A percentile compares a stretch with the other conserved stretches of the same genome.
phyloP scores from a whole-genome alignment of 768 basidiomycete genomes.

The Boletellus ananiceps region DNA sequence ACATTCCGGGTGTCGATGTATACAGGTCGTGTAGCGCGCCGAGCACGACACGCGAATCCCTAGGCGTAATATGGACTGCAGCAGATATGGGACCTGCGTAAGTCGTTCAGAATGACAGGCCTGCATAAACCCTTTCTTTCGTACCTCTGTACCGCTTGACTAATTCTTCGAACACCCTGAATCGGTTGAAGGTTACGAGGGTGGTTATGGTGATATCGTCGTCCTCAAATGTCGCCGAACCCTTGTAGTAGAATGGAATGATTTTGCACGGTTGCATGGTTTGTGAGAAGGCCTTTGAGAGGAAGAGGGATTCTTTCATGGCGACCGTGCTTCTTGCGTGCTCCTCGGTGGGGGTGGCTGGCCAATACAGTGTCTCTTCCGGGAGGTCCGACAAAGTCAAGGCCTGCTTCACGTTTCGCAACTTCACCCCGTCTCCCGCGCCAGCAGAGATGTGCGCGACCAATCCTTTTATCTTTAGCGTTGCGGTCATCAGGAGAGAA shows the following conservation, averaged over 20 bases:
- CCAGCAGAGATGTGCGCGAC: not conserved
- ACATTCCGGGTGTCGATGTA: slow-evolving; percentile 59
- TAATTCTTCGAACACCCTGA: slow-evolving; percentile 66
- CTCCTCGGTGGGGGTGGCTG: not conserved
- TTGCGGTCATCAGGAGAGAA: slow-evolving; percentile 15
- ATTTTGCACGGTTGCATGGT: slow-evolving; percentile 72
- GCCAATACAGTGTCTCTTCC: slow-evolving; percentile 24
- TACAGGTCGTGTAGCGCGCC: slow-evolving; percentile 64
- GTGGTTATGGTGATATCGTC: slow-evolving; percentile 85
- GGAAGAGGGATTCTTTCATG: slow-evolving; percentile 47
- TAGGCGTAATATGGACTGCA: slow-evolving; percentile 62
- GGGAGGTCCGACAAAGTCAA: slow-evolving; percentile 1
- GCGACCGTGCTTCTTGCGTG: slow-evolving; percentile 13
- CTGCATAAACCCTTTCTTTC: slow-evolving; percentile 8
- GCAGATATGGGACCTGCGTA: slow-evolving; percentile 78
- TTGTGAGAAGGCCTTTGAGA: slow-evolving; percentile 66
- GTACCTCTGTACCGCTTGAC: slow-evolving; percentile 73
- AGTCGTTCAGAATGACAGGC: not conserved
- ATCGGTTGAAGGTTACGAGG: slow-evolving; percentile 74
- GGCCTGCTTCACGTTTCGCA: slow-evolving; percentile 1
- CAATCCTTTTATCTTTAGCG: slow-evolving; percentile 7
- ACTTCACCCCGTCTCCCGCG: not conserved
- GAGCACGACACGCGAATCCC: slow-evolving; percentile 44
- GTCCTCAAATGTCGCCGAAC: slow-evolving; percentile 46
- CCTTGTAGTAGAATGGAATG: slow-evolving; percentile 78